phyloP scores from a whole-genome alignment of 306 rosid species.

The Ziziphus jujuba region DNA sequence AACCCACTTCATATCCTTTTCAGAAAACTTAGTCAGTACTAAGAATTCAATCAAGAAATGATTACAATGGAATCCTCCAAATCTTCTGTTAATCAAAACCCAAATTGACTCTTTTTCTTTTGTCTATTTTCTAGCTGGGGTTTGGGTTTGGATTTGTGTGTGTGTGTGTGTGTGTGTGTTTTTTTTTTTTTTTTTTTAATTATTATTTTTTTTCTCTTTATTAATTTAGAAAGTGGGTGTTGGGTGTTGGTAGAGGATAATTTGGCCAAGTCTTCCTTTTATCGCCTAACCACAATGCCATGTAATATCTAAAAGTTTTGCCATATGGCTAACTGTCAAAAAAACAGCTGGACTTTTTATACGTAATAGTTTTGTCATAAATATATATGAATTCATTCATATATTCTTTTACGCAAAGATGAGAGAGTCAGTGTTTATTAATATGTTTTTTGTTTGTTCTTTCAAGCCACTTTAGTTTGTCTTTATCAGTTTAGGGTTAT shows the following conservation, averaged over 20 bases:
- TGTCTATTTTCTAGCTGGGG: not conserved
- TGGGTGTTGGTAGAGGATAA: conserved; percentile 34
- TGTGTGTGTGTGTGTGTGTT: not conserved
- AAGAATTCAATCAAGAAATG: conserved; percentile 32
- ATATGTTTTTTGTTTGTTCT: conserved; percentile 33
- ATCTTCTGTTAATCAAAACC: conserved; percentile 26
- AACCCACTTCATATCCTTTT: conserved; percentile 39
- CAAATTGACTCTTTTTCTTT: conserved; percentile 37
- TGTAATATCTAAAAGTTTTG: conserved; percentile 18
- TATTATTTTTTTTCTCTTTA: too few relatives aligned
- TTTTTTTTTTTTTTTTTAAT: not conserved
- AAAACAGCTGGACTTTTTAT: conserved; percentile 27
- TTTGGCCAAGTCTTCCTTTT: conserved; percentile 31
- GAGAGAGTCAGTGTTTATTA: not conserved
- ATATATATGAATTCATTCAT: not conserved
- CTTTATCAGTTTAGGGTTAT: conserved; percentile 38
- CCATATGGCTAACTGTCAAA: conserved; percentile 37
- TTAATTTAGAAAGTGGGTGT: not conserved
- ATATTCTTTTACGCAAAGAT: conserved; percentile 81
- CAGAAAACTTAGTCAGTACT: conserved; percentile 14
- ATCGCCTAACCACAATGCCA: conserved; percentile 27
- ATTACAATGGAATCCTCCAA: conserved; percentile 12
- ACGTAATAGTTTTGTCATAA: not conserved
- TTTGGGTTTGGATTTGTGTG: conserved; percentile 31
- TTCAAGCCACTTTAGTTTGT: conserved; percentile 74